Percentiles rank a stretch among this genome's conserved stretches.
Evolutionary conservation across 2,329 filamentous ascomycete species (phyloP).

Genomic region (Aspergillus aculeatus): DNA sequence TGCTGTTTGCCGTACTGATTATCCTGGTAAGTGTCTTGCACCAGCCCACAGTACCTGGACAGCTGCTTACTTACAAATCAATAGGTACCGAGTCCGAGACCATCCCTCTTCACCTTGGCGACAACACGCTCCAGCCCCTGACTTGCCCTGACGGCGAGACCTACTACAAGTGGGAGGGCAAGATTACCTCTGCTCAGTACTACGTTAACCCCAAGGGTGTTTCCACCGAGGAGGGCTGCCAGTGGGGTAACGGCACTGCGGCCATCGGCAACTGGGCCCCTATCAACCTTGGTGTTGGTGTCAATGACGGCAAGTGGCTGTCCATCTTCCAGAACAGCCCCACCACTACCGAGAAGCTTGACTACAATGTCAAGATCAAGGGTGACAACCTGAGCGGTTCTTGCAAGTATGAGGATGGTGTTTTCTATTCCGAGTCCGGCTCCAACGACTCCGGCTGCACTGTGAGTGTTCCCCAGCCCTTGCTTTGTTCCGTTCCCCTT

Average conservation of each 20-base stretch:
- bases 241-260: slow-evolving; percentile 65
- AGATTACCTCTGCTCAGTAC: slow-evolving; percentile 85
- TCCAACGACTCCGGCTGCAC: slow-evolving; percentile 69
- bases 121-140: slow-evolving; percentile 62
- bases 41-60: neutral
- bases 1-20: slow-evolving; percentile 89
- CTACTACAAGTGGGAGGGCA: slow-evolving; percentile 77
- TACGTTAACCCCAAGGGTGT: slow-evolving; percentile 87
- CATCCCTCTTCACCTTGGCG: slow-evolving; percentile 64
- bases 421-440: slow-evolving; percentile 56
- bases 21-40: slow-evolving; percentile 64
- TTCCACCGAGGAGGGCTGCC: slow-evolving; percentile 65
- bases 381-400: slow-evolving; percentile 60
- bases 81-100: slow-evolving; percentile 76
- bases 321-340: slow-evolving; percentile 83
- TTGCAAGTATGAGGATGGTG: slow-evolving; percentile 67
- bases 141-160: slow-evolving; percentile 70
- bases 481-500: neutral
- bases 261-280: slow-evolving; percentile 81
- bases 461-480: slow-evolving; percentile 56
- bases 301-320: slow-evolving; percentile 70
- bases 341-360: slow-evolving; percentile 66
- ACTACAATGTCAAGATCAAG: slow-evolving; percentile 75
- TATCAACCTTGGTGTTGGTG: slow-evolving; percentile 78
- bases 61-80: slow-evolving; percentile 3